Evolutionary conservation across 208 protist genomes (phyloP), one percentile per base, ranked within the genome.

Genomic region (Wallacemonas collosoma): DNA sequence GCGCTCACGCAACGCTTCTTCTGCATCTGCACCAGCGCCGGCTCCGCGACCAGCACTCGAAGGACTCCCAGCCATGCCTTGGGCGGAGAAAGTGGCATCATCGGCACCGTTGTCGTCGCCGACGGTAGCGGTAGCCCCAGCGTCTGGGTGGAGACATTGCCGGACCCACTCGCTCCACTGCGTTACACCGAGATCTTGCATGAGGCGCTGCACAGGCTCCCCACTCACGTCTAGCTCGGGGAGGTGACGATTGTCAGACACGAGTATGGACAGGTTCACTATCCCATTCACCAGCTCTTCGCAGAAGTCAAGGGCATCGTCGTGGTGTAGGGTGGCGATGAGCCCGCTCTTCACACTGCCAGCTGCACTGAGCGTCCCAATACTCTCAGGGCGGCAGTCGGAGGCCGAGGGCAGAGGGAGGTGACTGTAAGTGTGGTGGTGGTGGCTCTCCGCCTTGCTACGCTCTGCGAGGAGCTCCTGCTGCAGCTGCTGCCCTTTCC

Each of bases 201-300:
- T 74, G 14, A 86, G 54, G 17, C 85, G 80, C 2, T 77, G 78
- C 56, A 96, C 85, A 2, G 87, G 82, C 26, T 71, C 61, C 1
- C 80, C 85, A 8, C 39, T 75, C 2, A 86, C 17, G 43, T 81
- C 79, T 5, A 48, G 64, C 40, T 61, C 53, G 14, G 72, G 69
- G 14, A 86, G 78, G 75, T 88, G 88, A 43, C 87, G 86, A 58
- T 86, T 86, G 45, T 96, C 87, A 3, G 87, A 90, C n/a, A 96
- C 87, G 40, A 71, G 68, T 36, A 96, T 73, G 15, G 88, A 79
- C 12, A 96, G 62, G 54, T 94, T 81, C 7, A 85, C 74, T 1
- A 96, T 5, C 26, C 91, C 91, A 1, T 63, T 43, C 3, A 78
- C 79, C 8, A 96, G 73, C 1, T 17, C 62, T 3, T 74, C 71